Evolutionary conservation across 768 basidiomycete genomes (phyloP).

Genomic region (Russula vinacea): DNA sequence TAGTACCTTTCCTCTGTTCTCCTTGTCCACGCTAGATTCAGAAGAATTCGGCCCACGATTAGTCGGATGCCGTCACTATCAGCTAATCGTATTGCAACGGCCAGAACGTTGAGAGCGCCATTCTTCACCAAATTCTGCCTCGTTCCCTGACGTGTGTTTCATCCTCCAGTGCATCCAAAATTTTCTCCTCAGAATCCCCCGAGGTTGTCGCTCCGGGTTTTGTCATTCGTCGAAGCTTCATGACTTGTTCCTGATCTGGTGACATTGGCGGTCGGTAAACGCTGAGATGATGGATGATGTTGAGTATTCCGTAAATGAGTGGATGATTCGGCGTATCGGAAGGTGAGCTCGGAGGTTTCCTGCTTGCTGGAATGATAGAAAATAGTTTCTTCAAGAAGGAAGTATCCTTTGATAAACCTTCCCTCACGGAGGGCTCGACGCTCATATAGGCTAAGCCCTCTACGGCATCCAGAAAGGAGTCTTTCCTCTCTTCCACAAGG

Average conservation of each 20-base stretch:
- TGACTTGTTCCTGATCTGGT: conserved; percentile 80
- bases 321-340: conserved; percentile 43
- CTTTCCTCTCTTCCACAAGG: conserved; percentile 17
- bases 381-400: conserved; percentile 50
- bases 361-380: conserved; percentile 32
- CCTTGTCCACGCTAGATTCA: conserved; percentile 76
- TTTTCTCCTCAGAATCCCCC: conserved; percentile 19
- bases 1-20: conserved; percentile 71
- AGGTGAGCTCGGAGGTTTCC: conserved; percentile 21
- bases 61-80: conserved; percentile 65
- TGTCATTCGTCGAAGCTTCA: conserved; percentile 76
- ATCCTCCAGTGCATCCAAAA: conserved; percentile 48
- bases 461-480: conserved; percentile 58
- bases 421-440: conserved; percentile 56
- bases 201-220: conserved; percentile 33
- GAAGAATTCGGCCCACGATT: conserved; percentile 56
- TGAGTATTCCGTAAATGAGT: conserved; percentile 72
- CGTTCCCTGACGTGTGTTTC: conserved; percentile 63
- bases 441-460: conserved; percentile 82
- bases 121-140: conserved; percentile 55
- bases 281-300: conserved; percentile 73
- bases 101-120: conserved; percentile 63
- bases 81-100: conserved; percentile 50
- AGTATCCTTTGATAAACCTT: conserved; percentile 50
- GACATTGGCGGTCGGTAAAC: conserved; percentile 65